Evolutionary conservation across 257 asterid species (phyloP).

Genomic region (Capsicum baccatum): DNA sequence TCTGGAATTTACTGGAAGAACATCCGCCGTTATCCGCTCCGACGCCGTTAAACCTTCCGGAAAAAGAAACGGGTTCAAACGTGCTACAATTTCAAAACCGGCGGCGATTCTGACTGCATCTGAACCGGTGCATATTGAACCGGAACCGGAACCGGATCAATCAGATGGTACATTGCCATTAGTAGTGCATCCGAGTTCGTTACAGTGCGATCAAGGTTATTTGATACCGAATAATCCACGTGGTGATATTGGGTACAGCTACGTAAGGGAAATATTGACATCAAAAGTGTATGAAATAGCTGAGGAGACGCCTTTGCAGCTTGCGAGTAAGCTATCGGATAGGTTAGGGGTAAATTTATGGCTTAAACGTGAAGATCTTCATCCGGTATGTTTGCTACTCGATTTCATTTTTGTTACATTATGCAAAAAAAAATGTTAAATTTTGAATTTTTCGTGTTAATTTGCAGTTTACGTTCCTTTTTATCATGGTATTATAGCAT

Average conservation of each 20-base stretch:
- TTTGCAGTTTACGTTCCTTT: neutral
- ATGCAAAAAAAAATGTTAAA: neutral
- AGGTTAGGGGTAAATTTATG: constrained; percentile 74
- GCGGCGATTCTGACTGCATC: neutral
- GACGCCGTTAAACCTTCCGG: neutral
- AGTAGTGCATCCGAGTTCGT: neutral
- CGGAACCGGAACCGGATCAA: too few species aligned
- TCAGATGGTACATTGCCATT: neutral
- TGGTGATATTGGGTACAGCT: constrained; percentile 51
- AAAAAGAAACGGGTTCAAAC: neutral
- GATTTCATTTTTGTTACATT: neutral
- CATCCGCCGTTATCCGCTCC: neutral
- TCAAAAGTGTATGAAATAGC: constrained; percentile 94
- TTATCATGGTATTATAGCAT: too few species aligned
- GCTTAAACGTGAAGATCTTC: constrained; percentile 93
- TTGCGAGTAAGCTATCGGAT: constrained; percentile 71
- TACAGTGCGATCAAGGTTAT: constrained; percentile 54
- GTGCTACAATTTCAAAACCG: neutral
- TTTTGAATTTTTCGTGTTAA: neutral
- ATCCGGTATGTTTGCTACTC: constrained; percentile 57
- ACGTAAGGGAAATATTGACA: constrained; percentile 72
- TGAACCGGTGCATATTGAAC: neutral
- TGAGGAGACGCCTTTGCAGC: constrained; percentile 77
- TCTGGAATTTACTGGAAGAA: neutral
- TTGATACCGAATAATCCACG: constrained; percentile 49